Percentiles rank a stretch among this genome's conserved stretches.
phyloP scores from a whole-genome alignment of 305 asterid genomes.

The Solanum hybrid region DNA sequence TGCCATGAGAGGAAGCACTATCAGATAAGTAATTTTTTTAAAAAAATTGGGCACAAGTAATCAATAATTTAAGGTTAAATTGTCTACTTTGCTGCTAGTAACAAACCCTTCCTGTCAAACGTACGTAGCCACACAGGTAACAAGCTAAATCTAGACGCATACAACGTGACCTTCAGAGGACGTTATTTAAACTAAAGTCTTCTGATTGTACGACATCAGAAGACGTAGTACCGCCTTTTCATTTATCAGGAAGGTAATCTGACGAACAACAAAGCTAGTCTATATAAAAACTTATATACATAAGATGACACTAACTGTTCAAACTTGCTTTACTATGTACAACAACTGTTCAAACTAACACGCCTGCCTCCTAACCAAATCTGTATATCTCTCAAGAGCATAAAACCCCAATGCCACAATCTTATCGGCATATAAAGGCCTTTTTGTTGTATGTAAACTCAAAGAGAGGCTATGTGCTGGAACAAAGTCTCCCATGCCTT shows the following conservation, averaged over 20 bases:
- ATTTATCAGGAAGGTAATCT: neutral
- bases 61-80: neutral
- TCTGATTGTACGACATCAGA: neutral
- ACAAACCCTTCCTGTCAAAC: neutral
- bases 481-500: neutral
- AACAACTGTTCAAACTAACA: neutral
- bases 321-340: neutral
- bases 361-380: neutral
- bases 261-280: neutral
- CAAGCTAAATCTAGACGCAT: neutral
- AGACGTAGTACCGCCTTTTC: neutral
- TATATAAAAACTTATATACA: neutral
- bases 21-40: neutral
- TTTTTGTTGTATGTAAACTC: neutral
- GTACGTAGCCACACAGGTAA: neutral
- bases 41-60: neutral
- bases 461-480: neutral
- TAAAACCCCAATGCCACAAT: neutral
- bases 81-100: neutral
- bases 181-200: neutral
- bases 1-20: neutral
- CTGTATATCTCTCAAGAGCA: neutral
- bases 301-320: neutral
- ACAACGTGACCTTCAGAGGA: neutral
- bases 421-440: neutral